Conservation (phyloP, 2,329 filamentous ascomycete species). For the Cercospora sesami region DNA sequence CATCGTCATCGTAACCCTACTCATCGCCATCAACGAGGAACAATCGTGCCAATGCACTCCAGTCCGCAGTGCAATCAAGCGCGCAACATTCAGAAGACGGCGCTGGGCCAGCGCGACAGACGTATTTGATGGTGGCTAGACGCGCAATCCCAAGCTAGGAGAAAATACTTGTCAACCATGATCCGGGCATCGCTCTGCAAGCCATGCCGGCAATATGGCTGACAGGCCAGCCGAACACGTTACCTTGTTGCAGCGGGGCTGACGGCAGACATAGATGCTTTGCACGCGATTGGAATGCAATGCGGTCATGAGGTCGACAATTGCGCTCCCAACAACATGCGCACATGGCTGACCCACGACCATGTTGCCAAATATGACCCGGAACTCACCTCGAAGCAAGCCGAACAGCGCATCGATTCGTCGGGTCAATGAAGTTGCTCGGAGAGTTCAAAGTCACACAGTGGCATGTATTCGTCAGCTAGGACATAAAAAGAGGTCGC, state of each 20-base stretch:
- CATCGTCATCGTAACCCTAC: neutral
- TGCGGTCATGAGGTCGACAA: neutral
- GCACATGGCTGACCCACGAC: neutral
- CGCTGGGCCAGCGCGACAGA: neutral
- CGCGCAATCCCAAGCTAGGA: neutral
- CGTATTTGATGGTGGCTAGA: neutral
- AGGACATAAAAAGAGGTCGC: neutral
- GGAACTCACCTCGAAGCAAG: neutral
- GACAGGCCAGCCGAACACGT: neutral
- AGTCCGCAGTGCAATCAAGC: neutral
- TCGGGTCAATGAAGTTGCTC: neutral
- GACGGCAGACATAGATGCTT: neutral
- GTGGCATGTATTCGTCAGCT: neutral
- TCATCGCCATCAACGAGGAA: neutral
- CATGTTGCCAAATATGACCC: neutral
- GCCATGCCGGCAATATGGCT: neutral
- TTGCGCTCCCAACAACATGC: neutral
- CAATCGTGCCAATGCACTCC: neutral
- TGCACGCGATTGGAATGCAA: neutral
- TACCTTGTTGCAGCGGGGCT: neutral
- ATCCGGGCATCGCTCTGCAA: neutral
- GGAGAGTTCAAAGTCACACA: neutral
- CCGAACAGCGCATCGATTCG: neutral
- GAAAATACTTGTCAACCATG: neutral
- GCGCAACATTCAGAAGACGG: neutral